Percentiles rank a stretch among this genome's conserved stretches.
phyloP scores from a whole-genome alignment of 2,329 filamentous ascomycete genomes.

The Botryosphaeria dothidea region DNA sequence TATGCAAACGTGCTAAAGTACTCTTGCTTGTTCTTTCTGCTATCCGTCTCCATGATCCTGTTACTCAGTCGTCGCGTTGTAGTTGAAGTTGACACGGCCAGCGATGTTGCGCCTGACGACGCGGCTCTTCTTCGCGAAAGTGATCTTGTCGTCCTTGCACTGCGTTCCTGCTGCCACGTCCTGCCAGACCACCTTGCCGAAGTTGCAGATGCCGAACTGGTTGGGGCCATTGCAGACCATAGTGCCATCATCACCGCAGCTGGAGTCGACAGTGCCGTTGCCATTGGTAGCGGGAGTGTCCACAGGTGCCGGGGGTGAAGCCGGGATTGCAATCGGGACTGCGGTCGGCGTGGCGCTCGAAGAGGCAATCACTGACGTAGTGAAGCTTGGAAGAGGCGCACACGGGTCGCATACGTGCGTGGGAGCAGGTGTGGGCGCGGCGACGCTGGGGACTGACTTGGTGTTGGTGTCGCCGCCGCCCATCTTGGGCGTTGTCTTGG shows the following conservation, averaged over 20 bases:
- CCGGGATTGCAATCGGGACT: background rate
- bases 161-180: conserved; percentile 36
- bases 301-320: background rate
- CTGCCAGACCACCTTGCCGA: conserved; percentile 22
- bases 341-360: background rate
- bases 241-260: conserved; percentile 15
- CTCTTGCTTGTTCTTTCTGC: too few relatives aligned
- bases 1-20: too few relatives aligned
- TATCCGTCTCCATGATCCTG: too few relatives aligned
- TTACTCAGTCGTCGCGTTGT: too few relatives aligned
- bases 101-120: background rate
- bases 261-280: background rate
- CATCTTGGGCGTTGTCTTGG: background rate
- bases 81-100: background rate
- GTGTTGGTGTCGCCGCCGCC: background rate
- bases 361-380: background rate
- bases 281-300: background rate
- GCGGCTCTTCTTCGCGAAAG: background rate
- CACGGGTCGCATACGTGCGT: background rate
- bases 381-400: background rate
- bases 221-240: conserved; percentile 22
- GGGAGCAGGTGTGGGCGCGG: background rate
- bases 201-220: conserved; percentile 24
- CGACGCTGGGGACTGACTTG: background rate
- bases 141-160: conserved; percentile 36